These are phyloP conservation scores for Citeromyces nyonsensis DNA, from an alignment of 805 yeast genomes.

Conservation along the genomic window DNA sequence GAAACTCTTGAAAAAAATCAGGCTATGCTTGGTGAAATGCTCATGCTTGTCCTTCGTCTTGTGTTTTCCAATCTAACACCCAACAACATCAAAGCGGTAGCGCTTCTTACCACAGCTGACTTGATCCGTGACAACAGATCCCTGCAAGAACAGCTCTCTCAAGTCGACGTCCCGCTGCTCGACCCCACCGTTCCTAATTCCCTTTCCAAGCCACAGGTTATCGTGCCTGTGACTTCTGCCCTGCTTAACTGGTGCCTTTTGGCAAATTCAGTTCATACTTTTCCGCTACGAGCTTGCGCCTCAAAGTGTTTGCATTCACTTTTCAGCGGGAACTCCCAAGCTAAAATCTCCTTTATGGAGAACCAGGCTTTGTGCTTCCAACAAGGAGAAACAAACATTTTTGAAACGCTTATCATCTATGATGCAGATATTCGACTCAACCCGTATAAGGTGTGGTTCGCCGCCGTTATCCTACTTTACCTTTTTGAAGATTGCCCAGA, in stretches of 20 bases:
- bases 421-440: conserved; percentile 60
- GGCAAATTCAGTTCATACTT: conserved; percentile 70
- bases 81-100: conserved; percentile 45
- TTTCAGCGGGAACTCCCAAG: conserved; percentile 44
- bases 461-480: conserved; percentile 47
- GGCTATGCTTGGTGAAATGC: conserved; percentile 40
- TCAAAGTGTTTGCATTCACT: conserved; percentile 51
- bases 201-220: conserved; percentile 14
- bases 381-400: conserved; percentile 34
- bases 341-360: conserved; percentile 44
- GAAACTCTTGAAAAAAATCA: conserved; percentile 52
- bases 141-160: conserved; percentile 58
- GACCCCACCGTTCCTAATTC: conserved; percentile 36
- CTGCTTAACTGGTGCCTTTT: conserved; percentile 71
- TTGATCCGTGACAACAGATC: conserved; percentile 50
- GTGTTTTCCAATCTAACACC: conserved; percentile 58
- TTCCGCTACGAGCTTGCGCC: conserved; percentile 70
- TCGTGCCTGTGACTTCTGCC: conserved; percentile 60
- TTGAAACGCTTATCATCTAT: conserved; percentile 59
- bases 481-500: conserved; percentile 41
- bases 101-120: conserved; percentile 66
- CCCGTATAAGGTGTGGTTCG: conserved; percentile 82
- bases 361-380: conserved; percentile 43
- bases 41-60: conserved; percentile 50
- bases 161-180: conserved; percentile 83